Evolutionary conservation across 1,139 yeast genomes (phyloP).

Genomic region (Debaryomyces fabryi): DNA sequence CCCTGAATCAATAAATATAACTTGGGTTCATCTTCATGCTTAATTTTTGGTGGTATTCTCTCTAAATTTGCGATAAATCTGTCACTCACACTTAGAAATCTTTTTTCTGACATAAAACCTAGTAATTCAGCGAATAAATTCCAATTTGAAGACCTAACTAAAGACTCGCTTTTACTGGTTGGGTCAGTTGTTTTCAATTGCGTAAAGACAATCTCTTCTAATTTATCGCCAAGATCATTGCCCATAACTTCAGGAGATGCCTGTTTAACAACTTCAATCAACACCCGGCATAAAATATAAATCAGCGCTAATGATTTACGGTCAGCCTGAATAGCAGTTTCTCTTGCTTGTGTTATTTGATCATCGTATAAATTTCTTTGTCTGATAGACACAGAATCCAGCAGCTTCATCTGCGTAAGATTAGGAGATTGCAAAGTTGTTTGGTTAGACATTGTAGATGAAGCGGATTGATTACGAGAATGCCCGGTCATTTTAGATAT

Average conservation of each 20-base stretch:
- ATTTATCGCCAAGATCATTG: constrained; percentile 76
- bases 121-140: constrained; percentile 83
- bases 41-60: constrained; percentile 61
- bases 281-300: constrained; percentile 87
- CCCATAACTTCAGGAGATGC: constrained; percentile 74
- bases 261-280: constrained; percentile 90
- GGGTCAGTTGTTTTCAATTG: constrained; percentile 92
- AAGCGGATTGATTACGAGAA: constrained; percentile 41
- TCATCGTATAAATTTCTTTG: constrained; percentile 34
- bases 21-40: constrained; percentile 66
- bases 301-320: constrained; percentile 85
- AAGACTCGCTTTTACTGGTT: constrained; percentile 56
- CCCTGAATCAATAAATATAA: constrained; percentile 82
- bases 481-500: constrained; percentile 39
- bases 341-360: constrained; percentile 60
- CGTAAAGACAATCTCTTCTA: constrained; percentile 92
- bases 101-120: constrained; percentile 85
- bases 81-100: constrained; percentile 88
- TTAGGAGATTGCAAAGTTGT: constrained; percentile 13
- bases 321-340: constrained; percentile 80
- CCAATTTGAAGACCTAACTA: constrained; percentile 91
- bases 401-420: constrained; percentile 10
- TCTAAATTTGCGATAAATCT: constrained; percentile 92
- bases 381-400: constrained; percentile 23
- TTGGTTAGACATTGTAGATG: constrained; percentile 22